Percentiles rank a stretch among this genome's conserved stretches.
Conservation (phyloP, 768 basidiomycete species). For the Leucogyrophana mollusca region DNA sequence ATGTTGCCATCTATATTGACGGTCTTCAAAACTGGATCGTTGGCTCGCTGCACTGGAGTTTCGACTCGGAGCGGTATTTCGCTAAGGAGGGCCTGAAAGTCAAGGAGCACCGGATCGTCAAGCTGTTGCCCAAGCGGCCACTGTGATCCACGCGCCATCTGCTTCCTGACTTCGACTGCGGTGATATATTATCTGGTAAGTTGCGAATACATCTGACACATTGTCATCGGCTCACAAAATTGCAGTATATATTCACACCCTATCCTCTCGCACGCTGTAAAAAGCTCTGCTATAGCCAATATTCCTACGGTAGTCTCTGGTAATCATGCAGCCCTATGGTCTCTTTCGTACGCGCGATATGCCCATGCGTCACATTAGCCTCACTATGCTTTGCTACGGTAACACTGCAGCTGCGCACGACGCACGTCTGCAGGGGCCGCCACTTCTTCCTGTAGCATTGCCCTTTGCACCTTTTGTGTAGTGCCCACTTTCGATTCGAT, state of each 20-base stretch:
- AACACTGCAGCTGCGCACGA: too few species aligned
- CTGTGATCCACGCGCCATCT: slow-evolving; percentile 5
- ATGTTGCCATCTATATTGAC: slow-evolving; percentile 56
- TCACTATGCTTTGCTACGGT: neutral
- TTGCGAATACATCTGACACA: too few species aligned
- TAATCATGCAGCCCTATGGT: neutral
- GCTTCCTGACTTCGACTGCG: neutral
- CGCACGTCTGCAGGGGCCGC: neutral
- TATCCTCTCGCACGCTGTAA: neutral
- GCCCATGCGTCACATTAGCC: neutral
- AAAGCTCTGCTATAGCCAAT: neutral
- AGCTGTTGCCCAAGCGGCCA: slow-evolving; percentile 43
- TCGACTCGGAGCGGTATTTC: slow-evolving; percentile 68
- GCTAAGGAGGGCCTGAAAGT: slow-evolving; percentile 53
- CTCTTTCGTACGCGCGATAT: neutral
- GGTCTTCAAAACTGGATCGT: slow-evolving; percentile 74
- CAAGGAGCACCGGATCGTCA: slow-evolving; percentile 52
- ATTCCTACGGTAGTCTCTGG: neutral
- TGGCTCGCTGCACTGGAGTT: slow-evolving; percentile 73
- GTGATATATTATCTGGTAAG: neutral
- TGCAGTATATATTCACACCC: neutral
- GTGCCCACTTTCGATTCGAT: neutral
- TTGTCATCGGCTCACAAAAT: too few species aligned
- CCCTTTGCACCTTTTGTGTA: neutral
- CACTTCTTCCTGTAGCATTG: neutral